Percentiles rank a stretch among this genome's conserved stretches.
phyloP scores from a whole-genome alignment of 1,139 yeast genomes.

The Magnusiomyces starmeri region DNA sequence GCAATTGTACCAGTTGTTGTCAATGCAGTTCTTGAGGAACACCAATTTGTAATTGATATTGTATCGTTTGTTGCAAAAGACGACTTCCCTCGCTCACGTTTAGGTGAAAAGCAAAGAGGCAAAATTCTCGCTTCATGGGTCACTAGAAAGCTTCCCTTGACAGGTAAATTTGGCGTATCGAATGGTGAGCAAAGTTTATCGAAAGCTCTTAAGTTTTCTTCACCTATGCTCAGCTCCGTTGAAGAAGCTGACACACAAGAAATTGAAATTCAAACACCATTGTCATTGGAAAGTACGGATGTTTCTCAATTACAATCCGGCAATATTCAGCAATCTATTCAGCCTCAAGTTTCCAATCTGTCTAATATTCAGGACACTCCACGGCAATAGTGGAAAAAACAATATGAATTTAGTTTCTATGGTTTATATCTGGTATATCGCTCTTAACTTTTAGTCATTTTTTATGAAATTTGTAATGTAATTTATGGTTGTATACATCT shows the following conservation, averaged over 20 bases:
- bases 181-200: slow-evolving; percentile 26
- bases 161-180: slow-evolving; percentile 34
- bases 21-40: slow-evolving; percentile 69
- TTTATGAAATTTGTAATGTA: not conserved
- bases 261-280: not conserved
- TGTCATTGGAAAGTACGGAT: not conserved
- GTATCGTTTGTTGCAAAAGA: slow-evolving; percentile 70
- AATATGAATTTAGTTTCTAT: too few relatives aligned
- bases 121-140: slow-evolving; percentile 53
- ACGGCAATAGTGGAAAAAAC: too few relatives aligned
- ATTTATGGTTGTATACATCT: not conserved
- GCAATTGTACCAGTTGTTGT: slow-evolving; percentile 79
- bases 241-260: not conserved
- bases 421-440: too few relatives aligned
- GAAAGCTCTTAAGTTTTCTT: slow-evolving; percentile 19
- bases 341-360: too few relatives aligned
- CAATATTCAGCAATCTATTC: not conserved
- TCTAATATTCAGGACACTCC: too few relatives aligned
- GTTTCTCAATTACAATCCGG: not conserved
- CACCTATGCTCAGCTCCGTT: not conserved
- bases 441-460: too few relatives aligned
- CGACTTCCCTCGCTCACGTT: slow-evolving; percentile 58
- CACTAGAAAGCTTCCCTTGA: slow-evolving; percentile 36
- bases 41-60: slow-evolving; percentile 78
- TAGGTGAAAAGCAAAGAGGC: slow-evolving; percentile 72